Evolutionary conservation across 306 rosid genomes (phyloP), one percentile per base, ranked within the genome.

Genomic region (Pyrus pyrifolia): DNA sequence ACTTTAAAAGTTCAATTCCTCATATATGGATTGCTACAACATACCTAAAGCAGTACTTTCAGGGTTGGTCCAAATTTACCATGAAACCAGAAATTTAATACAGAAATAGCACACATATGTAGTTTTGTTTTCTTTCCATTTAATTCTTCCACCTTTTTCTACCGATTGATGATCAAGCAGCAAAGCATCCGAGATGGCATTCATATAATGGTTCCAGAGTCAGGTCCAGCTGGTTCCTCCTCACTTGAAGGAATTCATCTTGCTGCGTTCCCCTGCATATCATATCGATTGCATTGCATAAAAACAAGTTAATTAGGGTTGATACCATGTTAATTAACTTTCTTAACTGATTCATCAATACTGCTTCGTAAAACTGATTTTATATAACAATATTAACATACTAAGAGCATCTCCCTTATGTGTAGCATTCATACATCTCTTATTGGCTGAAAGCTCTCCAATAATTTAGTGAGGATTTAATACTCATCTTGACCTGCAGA

Each of bases 211-310:
- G 88, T 53, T 92, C 96, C 27, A 92, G 92, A 30, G 88, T 90
- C 55, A 92, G 89, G 65, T 87, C 91, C 55, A 92, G 96, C n/a
- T 84, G 88, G 31, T 87, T 92, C 84, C 91, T 88, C 57, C 90
- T 81, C 51, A 21, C 46, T 44, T 85, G 87, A 68, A 73, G 83
- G 70, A 83, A 81, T 73, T 78, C 69, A 30, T 73, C 82, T 64
- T 77, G 73, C 72, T 83, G 80, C 65, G 61, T 81, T 17, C 86
- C 92, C 22, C 96, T 92, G 87, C 82, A 86, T 23, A 59, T 17
- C 60, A 55, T 55, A 21, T 19, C 10, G 45, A 18, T 27, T 27
- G 19, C 14, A 58, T 22, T 68, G 21, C 21, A 77, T 9, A 30
- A 30, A 5, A 51, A 64, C 63, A 44, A 42, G 61, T 15, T 55